Base-by-base conservation (phyloP, 2,329 filamentous ascomycete genomes). In the Penicillium sp. region DNA sequence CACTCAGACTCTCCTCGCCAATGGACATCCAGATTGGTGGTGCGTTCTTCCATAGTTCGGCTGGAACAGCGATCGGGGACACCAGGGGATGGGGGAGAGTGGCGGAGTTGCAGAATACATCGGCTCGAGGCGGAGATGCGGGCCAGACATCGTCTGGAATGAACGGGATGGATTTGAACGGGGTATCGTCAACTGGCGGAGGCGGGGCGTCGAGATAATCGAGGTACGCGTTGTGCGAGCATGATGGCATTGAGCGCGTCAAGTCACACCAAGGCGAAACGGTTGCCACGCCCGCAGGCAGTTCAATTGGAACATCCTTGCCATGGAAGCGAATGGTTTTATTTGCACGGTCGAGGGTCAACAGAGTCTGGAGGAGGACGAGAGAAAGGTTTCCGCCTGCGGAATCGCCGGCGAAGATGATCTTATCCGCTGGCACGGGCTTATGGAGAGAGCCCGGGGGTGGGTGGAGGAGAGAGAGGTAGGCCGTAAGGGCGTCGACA, bases 391-490 rank as follows among this genome's bases (percentile, higher is more conserved):
- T 76, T 5, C 69, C 78, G 21, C 77, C 78, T 0, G 77, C 75
- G 1, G 75, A 78, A 57, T 79, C 77, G 16, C 78, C 78, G 4
- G 76, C 70, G 16, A 80, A 57, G 44, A 80, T 61, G 53, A 80
- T 79, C 50, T 75, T 74, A 47, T 69, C 67, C 5, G 77, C 70
- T 10, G 72, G 69, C 2, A 79, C 65, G 14, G 77, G 68, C 14
- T 70, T 62, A 54, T 79, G 77, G 13, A 74, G 60, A 16, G 76
- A 69, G 11, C 73, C 75, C 11, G 69, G 63, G 0, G 77, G 76
- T 10, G 77, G 78, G 11, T 75, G 70, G 6, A 79, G 66, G 27
- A 80, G 71, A 27, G 73, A 76, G 3, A 80, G 67, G 54, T 80
- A 80, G n/a, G 75, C 72, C 13, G 75, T 66, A n/a, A 80, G 62